These are phyloP conservation scores for Calonectria crousiana DNA, from an alignment of 2,329 filamentous ascomycete species.

Conservation along the genomic window DNA sequence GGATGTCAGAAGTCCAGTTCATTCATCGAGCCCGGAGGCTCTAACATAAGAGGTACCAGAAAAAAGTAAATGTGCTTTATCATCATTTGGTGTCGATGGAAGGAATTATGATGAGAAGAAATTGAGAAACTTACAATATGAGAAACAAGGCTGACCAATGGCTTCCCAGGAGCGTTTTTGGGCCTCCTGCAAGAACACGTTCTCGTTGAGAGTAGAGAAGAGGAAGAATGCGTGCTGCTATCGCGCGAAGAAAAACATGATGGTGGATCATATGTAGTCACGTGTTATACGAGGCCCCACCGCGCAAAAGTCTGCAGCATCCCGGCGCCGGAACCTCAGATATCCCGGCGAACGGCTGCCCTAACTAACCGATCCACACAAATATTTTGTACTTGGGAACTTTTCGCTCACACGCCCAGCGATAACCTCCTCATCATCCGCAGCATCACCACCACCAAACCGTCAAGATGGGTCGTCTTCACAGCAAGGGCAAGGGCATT, in stretches of 20 bases:
- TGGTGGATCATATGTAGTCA: constrained; percentile 24
- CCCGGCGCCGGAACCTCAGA: background rate
- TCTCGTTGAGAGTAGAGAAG: background rate
- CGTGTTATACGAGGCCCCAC: constrained; percentile 25
- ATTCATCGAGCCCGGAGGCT: constrained; percentile 79
- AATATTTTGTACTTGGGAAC: constrained; percentile 41
- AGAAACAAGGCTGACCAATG: background rate
- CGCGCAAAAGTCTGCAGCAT: background rate
- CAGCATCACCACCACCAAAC: constrained; percentile 54
- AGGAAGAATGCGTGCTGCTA: background rate
- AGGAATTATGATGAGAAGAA: constrained; percentile 16
- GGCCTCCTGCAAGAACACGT: constrained; percentile 9
- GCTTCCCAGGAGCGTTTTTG: background rate
- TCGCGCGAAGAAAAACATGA: constrained; percentile 35
- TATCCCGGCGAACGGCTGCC: constrained; percentile 46
- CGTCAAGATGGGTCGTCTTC: constrained; percentile 93
- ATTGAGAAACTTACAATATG: constrained; percentile 50
- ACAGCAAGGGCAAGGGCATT: constrained; percentile 99
- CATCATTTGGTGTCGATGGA: constrained; percentile 70
- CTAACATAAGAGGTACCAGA: constrained; percentile 99
- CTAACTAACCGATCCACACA: constrained; percentile 63
- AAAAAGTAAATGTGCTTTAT: constrained; percentile 75
- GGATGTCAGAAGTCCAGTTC: constrained; percentile 84
- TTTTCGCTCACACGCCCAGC: constrained; percentile 42
- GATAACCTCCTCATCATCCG: constrained; percentile 44